Evolutionary conservation across 2,329 filamentous ascomycete species (phyloP).

Genomic region (Clathrospora elynae): DNA sequence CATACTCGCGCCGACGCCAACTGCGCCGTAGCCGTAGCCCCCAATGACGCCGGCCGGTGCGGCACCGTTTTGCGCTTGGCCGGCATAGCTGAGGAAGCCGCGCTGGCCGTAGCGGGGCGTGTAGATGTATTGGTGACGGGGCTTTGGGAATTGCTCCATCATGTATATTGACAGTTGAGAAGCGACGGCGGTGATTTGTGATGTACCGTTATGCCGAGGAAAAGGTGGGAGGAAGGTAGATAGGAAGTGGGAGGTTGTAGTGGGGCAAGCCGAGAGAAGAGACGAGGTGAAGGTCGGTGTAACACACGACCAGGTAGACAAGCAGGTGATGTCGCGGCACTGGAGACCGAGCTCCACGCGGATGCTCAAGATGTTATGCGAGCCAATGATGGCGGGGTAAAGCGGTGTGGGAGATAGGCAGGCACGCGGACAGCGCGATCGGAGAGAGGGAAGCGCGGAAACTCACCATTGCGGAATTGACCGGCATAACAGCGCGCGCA

Average conservation of each 20-base stretch:
- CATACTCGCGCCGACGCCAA: conserved; percentile 16
- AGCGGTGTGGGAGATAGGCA: conserved; percentile 20
- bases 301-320: conserved; percentile 9
- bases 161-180: not conserved
- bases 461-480: conserved; percentile 33
- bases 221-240: conserved; percentile 1
- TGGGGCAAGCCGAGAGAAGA: conserved; percentile 7
- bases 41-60: conserved; percentile 27
- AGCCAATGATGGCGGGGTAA: conserved; percentile 17
- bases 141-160: conserved; percentile 35
- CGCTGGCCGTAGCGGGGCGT: conserved; percentile 38
- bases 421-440: conserved; percentile 14
- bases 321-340: conserved; percentile 2
- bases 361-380: not conserved
- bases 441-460: conserved; percentile 15
- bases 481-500: conserved; percentile 27
- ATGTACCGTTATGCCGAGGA: too few relatives aligned
- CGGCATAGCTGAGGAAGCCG: conserved; percentile 34
- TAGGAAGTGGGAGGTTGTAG: conserved; percentile 3
- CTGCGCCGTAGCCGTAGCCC: conserved; percentile 18
- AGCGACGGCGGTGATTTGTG: not conserved
- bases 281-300: conserved; percentile 18
- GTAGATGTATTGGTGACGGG: conserved; percentile 42
- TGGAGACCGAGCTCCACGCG: conserved; percentile 4
- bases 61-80: conserved; percentile 37